A percentile compares a stretch with the other conserved stretches of the same genome.
phyloP scores from a whole-genome alignment of 441 rosid genomes.

The Eruca vesicaria region DNA sequence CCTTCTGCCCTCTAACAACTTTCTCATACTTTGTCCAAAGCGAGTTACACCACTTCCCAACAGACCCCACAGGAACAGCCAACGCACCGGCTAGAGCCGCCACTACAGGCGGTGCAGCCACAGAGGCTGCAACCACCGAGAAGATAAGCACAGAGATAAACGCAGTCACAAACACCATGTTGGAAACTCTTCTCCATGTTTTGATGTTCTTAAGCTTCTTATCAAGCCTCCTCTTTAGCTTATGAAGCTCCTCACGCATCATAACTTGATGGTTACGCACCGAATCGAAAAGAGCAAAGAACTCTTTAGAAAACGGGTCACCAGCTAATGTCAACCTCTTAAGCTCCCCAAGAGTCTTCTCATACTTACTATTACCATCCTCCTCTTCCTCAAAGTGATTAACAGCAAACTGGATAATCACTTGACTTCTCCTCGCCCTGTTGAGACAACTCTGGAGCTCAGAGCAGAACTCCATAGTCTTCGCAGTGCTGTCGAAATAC shows the following conservation, averaged over 20 bases:
- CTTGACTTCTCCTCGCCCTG: not conserved
- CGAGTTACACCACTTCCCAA: constrained; percentile 65
- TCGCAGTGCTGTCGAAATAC: not conserved
- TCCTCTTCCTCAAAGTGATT: not conserved
- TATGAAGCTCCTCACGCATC: constrained; percentile 46
- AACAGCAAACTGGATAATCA: not conserved
- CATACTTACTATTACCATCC: not conserved
- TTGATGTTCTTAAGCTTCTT: constrained; percentile 48
- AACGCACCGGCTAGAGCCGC: constrained; percentile 56
- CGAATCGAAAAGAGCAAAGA: constrained; percentile 33
- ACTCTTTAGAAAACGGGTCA: not conserved
- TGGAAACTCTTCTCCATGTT: constrained; percentile 57
- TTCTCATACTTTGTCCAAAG: constrained; percentile 57
- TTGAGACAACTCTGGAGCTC: not conserved
- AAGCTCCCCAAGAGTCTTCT: not conserved
- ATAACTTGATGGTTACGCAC: constrained; percentile 47
- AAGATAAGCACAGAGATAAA: constrained; percentile 57
- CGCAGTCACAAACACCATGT: constrained; percentile 51
- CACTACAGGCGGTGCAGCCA: constrained; percentile 62
- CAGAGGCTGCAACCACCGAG: constrained; percentile 68
- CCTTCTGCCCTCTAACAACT: constrained; percentile 46
- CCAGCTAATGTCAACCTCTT: not conserved
- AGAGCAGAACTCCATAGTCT: not conserved
- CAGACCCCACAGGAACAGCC: constrained; percentile 51
- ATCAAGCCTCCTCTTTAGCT: constrained; percentile 45